Percentiles rank a stretch among this genome's conserved stretches.
These are phyloP conservation scores for Alternaria novae-zelandiae DNA, from an alignment of 2,329 filamentous ascomycete genomes.

Conservation along the genomic window DNA sequence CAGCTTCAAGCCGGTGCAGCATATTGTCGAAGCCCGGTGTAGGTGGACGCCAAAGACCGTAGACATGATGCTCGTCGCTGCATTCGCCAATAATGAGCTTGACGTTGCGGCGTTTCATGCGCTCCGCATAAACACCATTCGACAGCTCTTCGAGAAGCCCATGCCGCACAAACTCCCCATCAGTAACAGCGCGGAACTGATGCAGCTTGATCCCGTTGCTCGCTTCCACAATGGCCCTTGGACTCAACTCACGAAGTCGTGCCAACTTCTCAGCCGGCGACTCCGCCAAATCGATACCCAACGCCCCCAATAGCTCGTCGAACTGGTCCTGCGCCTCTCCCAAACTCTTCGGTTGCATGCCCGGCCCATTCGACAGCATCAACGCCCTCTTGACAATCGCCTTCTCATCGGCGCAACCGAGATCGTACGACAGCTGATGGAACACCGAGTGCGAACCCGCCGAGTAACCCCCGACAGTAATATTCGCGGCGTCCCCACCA, in stretches of 20 bases:
- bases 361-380: conserved; percentile 62
- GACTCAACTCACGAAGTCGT: conserved; percentile 51
- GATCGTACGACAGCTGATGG: conserved; percentile 64
- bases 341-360: conserved; percentile 59
- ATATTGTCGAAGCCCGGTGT: conserved; percentile 50
- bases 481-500: conserved; percentile 57
- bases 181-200: conserved; percentile 62
- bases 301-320: conserved; percentile 54
- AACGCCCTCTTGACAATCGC: conserved; percentile 58
- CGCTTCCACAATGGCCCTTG: conserved; percentile 52
- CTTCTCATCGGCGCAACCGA: conserved; percentile 55
- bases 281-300: conserved; percentile 53
- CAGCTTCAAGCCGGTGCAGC: conserved; percentile 56
- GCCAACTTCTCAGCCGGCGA: conserved; percentile 54
- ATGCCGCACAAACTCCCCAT: conserved; percentile 55
- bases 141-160: conserved; percentile 56
- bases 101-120: conserved; percentile 54
- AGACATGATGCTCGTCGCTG: conserved; percentile 60
- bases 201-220: conserved; percentile 54
- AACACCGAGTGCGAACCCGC: conserved; percentile 64
- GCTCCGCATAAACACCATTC: conserved; percentile 55
- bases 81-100: conserved; percentile 63
- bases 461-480: conserved; percentile 63
- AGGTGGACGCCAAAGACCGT: conserved; percentile 59
- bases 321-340: conserved; percentile 59